Evolutionary conservation across 2,329 filamentous ascomycete species (phyloP), one percentile per base, ranked within the genome.

Genomic region (Trichoderma lentiforme): DNA sequence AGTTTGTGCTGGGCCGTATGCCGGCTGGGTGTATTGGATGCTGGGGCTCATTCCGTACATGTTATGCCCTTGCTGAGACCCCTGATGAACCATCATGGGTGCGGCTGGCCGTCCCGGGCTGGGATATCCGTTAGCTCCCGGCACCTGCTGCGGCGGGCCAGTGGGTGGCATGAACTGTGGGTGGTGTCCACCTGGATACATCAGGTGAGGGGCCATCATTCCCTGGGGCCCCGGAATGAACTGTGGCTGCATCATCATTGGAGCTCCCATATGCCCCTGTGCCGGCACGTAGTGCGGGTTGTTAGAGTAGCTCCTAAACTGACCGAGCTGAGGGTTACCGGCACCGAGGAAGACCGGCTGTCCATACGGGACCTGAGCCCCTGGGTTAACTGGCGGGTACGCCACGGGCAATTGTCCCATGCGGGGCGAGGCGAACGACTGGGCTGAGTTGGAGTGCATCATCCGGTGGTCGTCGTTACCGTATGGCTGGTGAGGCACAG

Each of bases 41-140:
- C 86, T 90, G 57, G 91, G 91, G 77, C 91, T 92, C 91, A 95
- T 93, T 74, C 88, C 92, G 85, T 88, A 95, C 83, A 85, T 89
- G 77, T 84, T 90, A 79, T 97, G 94, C 53, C 95, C 94, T 80
- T 97, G 95, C 78, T 98, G 95, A 32, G 95, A 98, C 70, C 93
- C 93, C 83, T 97, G 94, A 75, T 95, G 95, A 77, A 91, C 93
- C 95, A 98, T 98, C 91, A 97, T 94, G 2, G 93, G 91, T 14
- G 96, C 93, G 24, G 85, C 80, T 32, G 91, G 90, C 62, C 94
- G 89, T 71, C 93, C 91, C 1, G 95, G 95, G 79, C 95, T 98
- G n/a, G 94, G 93, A 78, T 93, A 97, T 18, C 94, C 93, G 76
- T 91, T 92, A 8, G 89, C 86, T 57, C 89, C 92, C 24, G 91